Conservation (phyloP, 176 grass and related monocot genomes). For the Eragrostis curvula region DNA sequence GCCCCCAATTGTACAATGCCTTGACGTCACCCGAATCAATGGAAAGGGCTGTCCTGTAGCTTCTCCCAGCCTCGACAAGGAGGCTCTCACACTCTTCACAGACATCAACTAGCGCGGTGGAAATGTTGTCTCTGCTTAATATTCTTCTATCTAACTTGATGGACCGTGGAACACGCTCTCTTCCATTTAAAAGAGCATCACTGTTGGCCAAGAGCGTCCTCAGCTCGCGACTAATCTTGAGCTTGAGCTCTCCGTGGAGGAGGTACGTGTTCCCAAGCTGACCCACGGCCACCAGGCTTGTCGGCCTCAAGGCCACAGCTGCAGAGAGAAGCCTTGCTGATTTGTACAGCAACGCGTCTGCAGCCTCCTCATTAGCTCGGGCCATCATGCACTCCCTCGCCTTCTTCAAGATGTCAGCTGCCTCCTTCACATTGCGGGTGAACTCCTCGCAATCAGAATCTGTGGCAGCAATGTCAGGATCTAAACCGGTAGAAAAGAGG, state of each 20-base stretch:
- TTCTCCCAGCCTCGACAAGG: constrained; percentile 80
- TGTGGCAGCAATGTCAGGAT: background rate
- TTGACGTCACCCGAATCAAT: constrained; percentile 78
- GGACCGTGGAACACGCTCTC: constrained; percentile 34
- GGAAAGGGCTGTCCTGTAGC: constrained; percentile 72
- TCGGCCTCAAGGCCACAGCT: constrained; percentile 72
- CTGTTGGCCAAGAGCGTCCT: constrained; percentile 70
- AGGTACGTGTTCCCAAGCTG: constrained; percentile 89
- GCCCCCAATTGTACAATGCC: constrained; percentile 90
- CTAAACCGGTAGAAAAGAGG: background rate
- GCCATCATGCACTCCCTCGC: constrained; percentile 69
- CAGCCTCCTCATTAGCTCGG: constrained; percentile 56
- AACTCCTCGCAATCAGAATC: constrained; percentile 62
- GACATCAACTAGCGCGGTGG: constrained; percentile 60
- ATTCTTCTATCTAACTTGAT: constrained; percentile 62
- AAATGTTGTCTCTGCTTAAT: constrained; percentile 59
- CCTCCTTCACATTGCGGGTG: constrained; percentile 63
- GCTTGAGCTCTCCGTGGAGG: constrained; percentile 92
- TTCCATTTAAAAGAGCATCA: constrained; percentile 33
- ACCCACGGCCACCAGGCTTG: constrained; percentile 77
- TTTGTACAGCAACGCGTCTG: constrained; percentile 75
- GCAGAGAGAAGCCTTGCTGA: constrained; percentile 72
- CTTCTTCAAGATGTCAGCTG: constrained; percentile 58
- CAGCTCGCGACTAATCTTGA: constrained; percentile 89
- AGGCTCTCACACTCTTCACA: constrained; percentile 94